Conservation (phyloP, 2,329 filamentous ascomycete species). For the Westerdykella sp. region DNA sequence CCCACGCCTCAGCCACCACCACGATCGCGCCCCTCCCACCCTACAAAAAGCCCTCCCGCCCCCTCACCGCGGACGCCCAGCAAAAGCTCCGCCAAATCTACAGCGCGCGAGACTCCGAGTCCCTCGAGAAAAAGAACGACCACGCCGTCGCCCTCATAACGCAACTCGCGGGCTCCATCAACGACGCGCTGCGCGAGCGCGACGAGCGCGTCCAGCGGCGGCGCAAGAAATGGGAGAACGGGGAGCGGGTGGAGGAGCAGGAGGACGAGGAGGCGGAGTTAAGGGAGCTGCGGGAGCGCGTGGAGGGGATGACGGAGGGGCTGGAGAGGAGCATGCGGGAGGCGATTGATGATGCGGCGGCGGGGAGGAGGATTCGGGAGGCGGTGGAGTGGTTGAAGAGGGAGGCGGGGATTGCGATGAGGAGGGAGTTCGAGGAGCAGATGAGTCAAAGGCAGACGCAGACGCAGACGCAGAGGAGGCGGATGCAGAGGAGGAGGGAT, state of each 20-base stretch:
- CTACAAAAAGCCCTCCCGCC: constrained; percentile 50
- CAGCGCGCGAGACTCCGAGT: constrained; percentile 36
- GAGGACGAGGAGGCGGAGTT: constrained; percentile 37
- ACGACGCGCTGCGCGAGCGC: constrained; percentile 47
- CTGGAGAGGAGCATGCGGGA: constrained; percentile 54
- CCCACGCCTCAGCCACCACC: constrained; percentile 7
- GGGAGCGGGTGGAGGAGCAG: constrained; percentile 32
- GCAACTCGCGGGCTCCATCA: constrained; percentile 47
- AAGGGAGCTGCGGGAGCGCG: constrained; percentile 38
- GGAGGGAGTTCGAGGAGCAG: constrained; percentile 29
- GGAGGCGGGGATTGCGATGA: constrained; percentile 27
- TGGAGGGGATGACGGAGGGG: constrained; percentile 47
- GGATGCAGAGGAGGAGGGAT: constrained; percentile 32
- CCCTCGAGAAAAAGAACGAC: constrained; percentile 46
- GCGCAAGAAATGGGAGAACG: constrained; percentile 30
- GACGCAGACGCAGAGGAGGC: constrained; percentile 23
- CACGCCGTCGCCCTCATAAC: constrained; percentile 45
- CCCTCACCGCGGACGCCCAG: constrained; percentile 46
- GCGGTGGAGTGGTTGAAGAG: constrained; percentile 40
- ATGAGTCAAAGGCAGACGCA: constrained; percentile 34
- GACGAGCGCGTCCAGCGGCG: constrained; percentile 33
- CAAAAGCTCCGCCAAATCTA: constrained; percentile 43
- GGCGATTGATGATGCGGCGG: constrained; percentile 52
- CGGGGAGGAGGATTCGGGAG: constrained; percentile 41
- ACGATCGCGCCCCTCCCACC: constrained; percentile 33